Conservation (phyloP, 2,329 filamentous ascomycete species). For the Colletotrichum acutatum region DNA sequence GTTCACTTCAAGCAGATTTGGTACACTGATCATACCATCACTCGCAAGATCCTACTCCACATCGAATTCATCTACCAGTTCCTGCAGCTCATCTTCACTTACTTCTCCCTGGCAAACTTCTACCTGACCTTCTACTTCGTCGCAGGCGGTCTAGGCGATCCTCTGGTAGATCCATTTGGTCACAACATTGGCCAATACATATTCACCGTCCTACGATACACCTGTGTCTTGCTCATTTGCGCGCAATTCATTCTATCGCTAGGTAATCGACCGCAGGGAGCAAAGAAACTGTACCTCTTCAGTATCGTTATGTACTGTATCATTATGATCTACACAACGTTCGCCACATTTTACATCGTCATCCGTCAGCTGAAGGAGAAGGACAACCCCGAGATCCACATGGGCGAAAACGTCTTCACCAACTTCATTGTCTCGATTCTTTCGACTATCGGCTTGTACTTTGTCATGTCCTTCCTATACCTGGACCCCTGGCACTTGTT, state of each 20-base stretch:
- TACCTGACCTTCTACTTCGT: constrained; percentile 99
- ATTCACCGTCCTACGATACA: constrained; percentile 87
- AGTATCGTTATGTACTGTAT: constrained; percentile 91
- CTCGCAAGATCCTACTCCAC: constrained; percentile 90
- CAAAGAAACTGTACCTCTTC: constrained; percentile 87
- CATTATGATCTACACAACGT: constrained; percentile 96
- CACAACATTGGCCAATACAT: constrained; percentile 86
- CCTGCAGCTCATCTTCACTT: constrained; percentile 92
- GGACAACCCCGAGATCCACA: constrained; percentile 50
- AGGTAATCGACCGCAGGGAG: constrained; percentile 94
- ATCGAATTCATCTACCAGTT: constrained; percentile 97
- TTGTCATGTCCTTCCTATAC: constrained; percentile 96
- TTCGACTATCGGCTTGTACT: constrained; percentile 93
- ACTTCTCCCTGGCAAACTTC: constrained; percentile 98
- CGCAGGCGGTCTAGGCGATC: constrained; percentile 86
- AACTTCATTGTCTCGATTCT: constrained; percentile 92
- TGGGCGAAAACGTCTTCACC: constrained; percentile 92
- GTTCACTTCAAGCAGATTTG: constrained; percentile 96
- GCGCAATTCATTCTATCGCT: constrained; percentile 97
- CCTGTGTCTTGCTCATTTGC: constrained; percentile 86
- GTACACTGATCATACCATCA: constrained; percentile 89
- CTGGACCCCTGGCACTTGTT: constrained; percentile 99
- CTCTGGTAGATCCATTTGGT: constrained; percentile 87
- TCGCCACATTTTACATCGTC: constrained; percentile 90
- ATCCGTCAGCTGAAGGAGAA: constrained; percentile 77